A percentile compares a stretch with the other conserved stretches of the same genome.
These are phyloP conservation scores for Poa annua DNA, from an alignment of 176 grass and related monocot genomes.

Conservation along the genomic window DNA sequence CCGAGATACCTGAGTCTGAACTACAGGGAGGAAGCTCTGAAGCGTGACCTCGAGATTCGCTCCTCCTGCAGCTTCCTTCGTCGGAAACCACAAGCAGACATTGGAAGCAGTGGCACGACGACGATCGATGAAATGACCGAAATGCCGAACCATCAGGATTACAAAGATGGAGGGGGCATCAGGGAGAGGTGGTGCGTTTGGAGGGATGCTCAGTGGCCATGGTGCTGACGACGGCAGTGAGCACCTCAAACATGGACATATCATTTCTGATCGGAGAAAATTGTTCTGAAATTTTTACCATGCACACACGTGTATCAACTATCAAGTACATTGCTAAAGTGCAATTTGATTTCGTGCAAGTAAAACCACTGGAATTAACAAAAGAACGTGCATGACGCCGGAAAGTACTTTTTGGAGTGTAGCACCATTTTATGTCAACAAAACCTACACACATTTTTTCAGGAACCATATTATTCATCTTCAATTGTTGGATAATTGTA, in stretches of 20 bases:
- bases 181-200: slow-evolving; percentile 64
- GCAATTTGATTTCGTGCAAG: not conserved
- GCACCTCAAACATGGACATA: not conserved
- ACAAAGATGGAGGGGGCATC: not conserved
- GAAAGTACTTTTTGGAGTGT: not conserved
- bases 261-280: not conserved
- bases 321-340: not conserved
- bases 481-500: not conserved
- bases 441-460: not conserved
- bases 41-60: slow-evolving; percentile 53
- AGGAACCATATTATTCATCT: not conserved
- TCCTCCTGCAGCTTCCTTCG: slow-evolving; percentile 36
- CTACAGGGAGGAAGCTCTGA: slow-evolving; percentile 72
- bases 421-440: not conserved
- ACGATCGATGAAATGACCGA: not conserved
- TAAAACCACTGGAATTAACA: not conserved
- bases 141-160: slow-evolving; percentile 19
- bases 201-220: slow-evolving; percentile 88
- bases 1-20: slow-evolving; percentile 59
- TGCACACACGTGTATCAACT: not conserved
- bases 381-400: not conserved
- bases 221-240: slow-evolving; percentile 52
- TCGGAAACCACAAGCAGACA: slow-evolving; percentile 30
- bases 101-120: not conserved
- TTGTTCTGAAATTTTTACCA: not conserved